Base-by-base conservation (phyloP, 108 stramenopile genomes). In the Nitzschia sp. region DNA sequence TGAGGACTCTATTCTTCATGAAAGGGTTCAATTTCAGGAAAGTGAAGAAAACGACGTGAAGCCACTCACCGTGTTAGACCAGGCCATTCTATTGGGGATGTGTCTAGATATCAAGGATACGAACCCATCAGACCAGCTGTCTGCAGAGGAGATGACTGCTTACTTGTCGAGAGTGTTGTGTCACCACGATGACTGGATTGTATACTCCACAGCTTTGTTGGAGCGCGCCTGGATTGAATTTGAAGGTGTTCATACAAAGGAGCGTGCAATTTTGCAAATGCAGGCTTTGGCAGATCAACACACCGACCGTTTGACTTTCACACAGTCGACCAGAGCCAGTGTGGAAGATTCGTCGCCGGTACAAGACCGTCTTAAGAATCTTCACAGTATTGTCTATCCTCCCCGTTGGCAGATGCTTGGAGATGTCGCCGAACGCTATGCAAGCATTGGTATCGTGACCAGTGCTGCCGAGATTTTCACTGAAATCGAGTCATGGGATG, bases 261-360 rank as follows among this genome's bases (percentile, higher is more conserved):
- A 92, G 62, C 69, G 98, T 11, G 93, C 94, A 0, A 88, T 97
- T 48, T 75, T 99, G 24, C 98, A 99, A 76, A 93, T 99, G 19
- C 97, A 99, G 64, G 98, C 96, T 10, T 77, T 99, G 42, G 87
- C 94, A 1, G 97, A 99, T 73, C 97, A 98, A 58, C 97, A 99
- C 79, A 85, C 88, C 10, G 83, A 91, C 63, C 75, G 90, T 24
- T 67, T 94, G 38, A 94, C 92, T 17, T 61, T 91, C 24, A 94
- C 92, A 6, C 92, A 92, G 62, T 89, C 91, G 3, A 92, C 91
- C n/a, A 73, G 81, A 29, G 75, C 81, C 51, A 88, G 84, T 48
- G 73, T 97, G 25, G 93, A 96, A 50, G 96, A 97, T 43, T 93
- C 96, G 14, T 93, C 96, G 5, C 92, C 94, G 7, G 92, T 86